Conservation (phyloP, 1,139 yeast genomes). For the Protomyces macrosporus region DNA sequence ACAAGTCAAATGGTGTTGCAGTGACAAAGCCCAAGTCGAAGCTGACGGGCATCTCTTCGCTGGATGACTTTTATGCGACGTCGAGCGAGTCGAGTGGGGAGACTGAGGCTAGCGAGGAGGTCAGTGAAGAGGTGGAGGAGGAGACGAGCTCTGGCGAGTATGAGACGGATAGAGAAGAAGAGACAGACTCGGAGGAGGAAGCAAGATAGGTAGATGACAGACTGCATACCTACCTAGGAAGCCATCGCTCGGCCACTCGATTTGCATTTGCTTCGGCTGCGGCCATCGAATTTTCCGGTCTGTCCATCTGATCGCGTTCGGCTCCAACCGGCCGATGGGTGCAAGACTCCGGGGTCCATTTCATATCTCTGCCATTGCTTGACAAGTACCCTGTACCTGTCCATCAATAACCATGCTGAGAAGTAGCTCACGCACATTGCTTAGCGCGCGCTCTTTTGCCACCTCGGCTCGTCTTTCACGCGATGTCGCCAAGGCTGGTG, state of each 20-base stretch:
- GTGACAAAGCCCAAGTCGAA: conserved; percentile 26
- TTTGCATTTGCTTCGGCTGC: no score
- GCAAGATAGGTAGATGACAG: conserved; percentile 15
- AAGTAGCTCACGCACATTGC: not conserved
- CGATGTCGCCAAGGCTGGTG: conserved; percentile 17
- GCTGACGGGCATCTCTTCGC: conserved; percentile 32
- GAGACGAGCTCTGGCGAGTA: conserved; percentile 14
- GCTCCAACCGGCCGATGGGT: no score
- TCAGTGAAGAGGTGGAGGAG: conserved; percentile 27
- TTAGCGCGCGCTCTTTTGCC: not conserved
- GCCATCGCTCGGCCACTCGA: no score
- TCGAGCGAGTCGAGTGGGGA: conserved; percentile 35
- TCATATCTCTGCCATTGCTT: no score
- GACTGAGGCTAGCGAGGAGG: conserved; percentile 23
- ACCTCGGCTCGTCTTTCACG: conserved; percentile 3
- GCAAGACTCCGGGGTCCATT: no score
- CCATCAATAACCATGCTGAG: not conserved
- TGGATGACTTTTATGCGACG: conserved; percentile 56
- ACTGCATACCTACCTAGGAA: no score
- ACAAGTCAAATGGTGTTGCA: conserved; percentile 6
- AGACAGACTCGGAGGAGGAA: conserved; percentile 38
- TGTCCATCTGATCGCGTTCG: no score
- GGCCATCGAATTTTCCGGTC: no score
- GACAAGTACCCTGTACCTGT: no score
- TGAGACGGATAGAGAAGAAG: conserved; percentile 32